Percentiles rank a stretch among this genome's conserved stretches.
Evolutionary conservation across 768 basidiomycete species (phyloP).

Genomic region (Amanita exitialis): DNA sequence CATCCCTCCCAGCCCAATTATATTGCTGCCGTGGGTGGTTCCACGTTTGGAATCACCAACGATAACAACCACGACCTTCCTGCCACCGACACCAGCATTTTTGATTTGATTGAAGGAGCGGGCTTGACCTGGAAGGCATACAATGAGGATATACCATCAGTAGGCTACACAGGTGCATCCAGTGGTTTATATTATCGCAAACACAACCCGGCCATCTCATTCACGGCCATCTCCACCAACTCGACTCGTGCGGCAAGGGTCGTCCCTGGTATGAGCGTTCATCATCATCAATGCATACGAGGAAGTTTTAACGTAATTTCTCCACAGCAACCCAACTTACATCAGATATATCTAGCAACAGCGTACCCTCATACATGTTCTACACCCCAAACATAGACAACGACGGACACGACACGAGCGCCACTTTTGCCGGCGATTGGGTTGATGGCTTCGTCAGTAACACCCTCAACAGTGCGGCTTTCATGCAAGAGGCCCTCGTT

Average conservation of each 20-base stretch:
- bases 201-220: conserved; percentile 35
- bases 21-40: conserved; percentile 34
- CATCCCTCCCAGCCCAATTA: conserved; percentile 61
- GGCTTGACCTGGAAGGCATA: conserved; percentile 55
- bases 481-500: conserved; percentile 44
- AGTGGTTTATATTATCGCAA: conserved; percentile 20
- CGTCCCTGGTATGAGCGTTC: conserved; percentile 52
- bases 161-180: conserved; percentile 30
- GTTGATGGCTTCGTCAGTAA: conserved; percentile 41
- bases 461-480: conserved; percentile 35
- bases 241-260: conserved; percentile 31
- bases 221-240: conserved; percentile 36
- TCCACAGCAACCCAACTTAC: conserved; percentile 20
- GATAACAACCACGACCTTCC: conserved; percentile 32
- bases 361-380: conserved; percentile 49
- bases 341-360: conserved; percentile 37
- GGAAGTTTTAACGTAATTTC: not conserved
- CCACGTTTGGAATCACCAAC: conserved; percentile 28
- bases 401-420: conserved; percentile 51
- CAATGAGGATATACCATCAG: conserved; percentile 46
- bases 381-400: conserved; percentile 54
- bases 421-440: conserved; percentile 38
- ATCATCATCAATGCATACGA: not conserved
- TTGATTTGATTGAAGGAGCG: conserved; percentile 50
- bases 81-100: conserved; percentile 42